Percentiles rank a stretch among this genome's conserved stretches.
Evolutionary conservation across 352 stramenopile genomes (phyloP).

Genomic region (Albugo candida): DNA sequence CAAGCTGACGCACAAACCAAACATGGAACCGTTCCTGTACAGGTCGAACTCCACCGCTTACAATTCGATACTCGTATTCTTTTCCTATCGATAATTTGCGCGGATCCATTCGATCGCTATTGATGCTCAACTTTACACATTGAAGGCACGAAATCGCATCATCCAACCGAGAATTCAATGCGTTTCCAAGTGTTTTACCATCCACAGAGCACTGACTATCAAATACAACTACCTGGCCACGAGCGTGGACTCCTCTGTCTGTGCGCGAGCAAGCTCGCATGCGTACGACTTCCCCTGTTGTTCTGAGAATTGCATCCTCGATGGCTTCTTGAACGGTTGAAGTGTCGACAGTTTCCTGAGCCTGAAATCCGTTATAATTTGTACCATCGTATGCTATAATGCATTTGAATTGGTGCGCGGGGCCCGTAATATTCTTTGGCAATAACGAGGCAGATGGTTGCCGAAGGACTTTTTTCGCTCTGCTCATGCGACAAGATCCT

Average conservation of each 20-base stretch:
- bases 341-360: conserved; percentile 32
- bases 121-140: conserved; percentile 6
- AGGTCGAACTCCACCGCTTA: conserved; percentile 26
- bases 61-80: conserved; percentile 41
- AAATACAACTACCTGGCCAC: conserved; percentile 82
- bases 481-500: too few species aligned
- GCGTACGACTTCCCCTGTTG: conserved; percentile 43
- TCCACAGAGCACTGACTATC: conserved; percentile 38
- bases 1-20: conserved; percentile 34
- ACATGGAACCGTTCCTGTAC: conserved; percentile 26
- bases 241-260: conserved; percentile 83
- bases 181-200: conserved; percentile 22
- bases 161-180: conserved; percentile 53
- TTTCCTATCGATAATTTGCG: conserved; percentile 27
- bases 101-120: conserved; percentile 22
- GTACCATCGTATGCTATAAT: conserved; percentile 62
- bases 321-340: conserved; percentile 54
- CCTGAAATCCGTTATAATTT: conserved; percentile 59
- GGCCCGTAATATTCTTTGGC: too few species aligned
- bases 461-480: too few species aligned
- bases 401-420: conserved; percentile 4
- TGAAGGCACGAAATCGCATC: conserved; percentile 15
- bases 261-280: conserved; percentile 82
- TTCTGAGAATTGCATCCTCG: conserved; percentile 44
- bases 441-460: too few species aligned